These are phyloP conservation scores for Echinochloa phyllopogon DNA, from an alignment of 176 grass and related monocot genomes.

Conservation along the genomic window DNA sequence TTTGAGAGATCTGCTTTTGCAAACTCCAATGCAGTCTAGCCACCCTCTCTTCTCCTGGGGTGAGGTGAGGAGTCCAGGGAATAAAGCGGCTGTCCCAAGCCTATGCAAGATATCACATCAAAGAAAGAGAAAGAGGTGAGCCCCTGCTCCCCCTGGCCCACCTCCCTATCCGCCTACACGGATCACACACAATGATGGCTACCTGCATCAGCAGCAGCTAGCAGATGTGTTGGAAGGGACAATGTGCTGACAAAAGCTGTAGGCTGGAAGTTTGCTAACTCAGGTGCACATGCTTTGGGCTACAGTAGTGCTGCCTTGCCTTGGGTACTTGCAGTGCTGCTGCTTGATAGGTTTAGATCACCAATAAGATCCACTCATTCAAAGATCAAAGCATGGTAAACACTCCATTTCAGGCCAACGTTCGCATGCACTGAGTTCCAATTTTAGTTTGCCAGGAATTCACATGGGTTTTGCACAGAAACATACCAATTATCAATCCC, in stretches of 20 bases:
- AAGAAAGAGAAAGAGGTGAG: slow-evolving; percentile 76
- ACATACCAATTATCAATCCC: neutral
- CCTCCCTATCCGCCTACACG: slow-evolving; percentile 34
- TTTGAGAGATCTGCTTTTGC: slow-evolving; percentile 85
- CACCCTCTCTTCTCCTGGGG: slow-evolving; percentile 22
- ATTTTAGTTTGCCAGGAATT: neutral
- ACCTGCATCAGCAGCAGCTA: slow-evolving; percentile 13
- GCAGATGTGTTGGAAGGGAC: slow-evolving; percentile 36
- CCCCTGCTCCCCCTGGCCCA: slow-evolving; percentile 28
- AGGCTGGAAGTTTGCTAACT: slow-evolving; percentile 42
- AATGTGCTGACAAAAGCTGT: slow-evolving; percentile 39
- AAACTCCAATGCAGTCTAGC: slow-evolving; percentile 76
- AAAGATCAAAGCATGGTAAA: neutral
- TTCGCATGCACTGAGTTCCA: neutral
- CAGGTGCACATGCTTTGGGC: slow-evolving; percentile 33
- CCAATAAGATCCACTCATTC: slow-evolving; percentile 11
- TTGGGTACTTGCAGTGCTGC: slow-evolving; percentile 28
- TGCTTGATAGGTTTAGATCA: neutral
- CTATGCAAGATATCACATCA: slow-evolving; percentile 70
- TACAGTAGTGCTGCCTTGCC: neutral
- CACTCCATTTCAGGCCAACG: neutral
- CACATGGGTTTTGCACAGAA: neutral
- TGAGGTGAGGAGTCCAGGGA: slow-evolving; percentile 44
- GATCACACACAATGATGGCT: slow-evolving; percentile 56
- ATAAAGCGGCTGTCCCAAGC: slow-evolving; percentile 57